A percentile compares a stretch with the other conserved stretches of the same genome.
Conservation (phyloP, 129 eudicot species). For the Cynara cardunculus region DNA sequence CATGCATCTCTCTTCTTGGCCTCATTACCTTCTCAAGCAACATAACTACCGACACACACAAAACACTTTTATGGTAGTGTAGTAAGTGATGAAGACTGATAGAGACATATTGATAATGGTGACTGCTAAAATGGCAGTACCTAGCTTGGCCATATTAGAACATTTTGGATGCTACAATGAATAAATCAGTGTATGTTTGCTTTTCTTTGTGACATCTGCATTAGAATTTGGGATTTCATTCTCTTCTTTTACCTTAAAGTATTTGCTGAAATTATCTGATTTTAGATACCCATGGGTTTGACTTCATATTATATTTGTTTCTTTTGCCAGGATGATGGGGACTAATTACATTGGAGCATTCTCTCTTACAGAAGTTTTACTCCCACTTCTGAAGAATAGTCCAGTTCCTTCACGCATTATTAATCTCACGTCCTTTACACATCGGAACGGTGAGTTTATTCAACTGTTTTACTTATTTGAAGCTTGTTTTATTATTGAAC, state of each 20-base stretch:
- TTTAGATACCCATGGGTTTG: neutral
- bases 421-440: conserved; percentile 88
- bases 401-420: conserved; percentile 79
- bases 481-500: neutral
- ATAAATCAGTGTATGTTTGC: too few relatives aligned
- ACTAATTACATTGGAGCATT: conserved; percentile 90
- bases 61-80: too few relatives aligned
- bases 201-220: too few relatives aligned
- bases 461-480: neutral
- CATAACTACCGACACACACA: too few relatives aligned
- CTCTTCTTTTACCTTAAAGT: neutral
- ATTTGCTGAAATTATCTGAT: neutral
- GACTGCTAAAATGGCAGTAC: too few relatives aligned
- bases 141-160: too few relatives aligned
- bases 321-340: conserved; percentile 69
- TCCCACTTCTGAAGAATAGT: conserved; percentile 71
- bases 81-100: too few relatives aligned
- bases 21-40: too few relatives aligned
- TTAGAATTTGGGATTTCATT: neutral
- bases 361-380: conserved; percentile 61
- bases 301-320: neutral
- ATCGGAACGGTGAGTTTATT: conserved; percentile 63
- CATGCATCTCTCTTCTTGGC: too few relatives aligned
- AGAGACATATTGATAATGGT: too few relatives aligned
- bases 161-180: too few relatives aligned